These are phyloP conservation scores for Cruciata laevipes DNA, from an alignment of 257 asterid species.

Conservation along the genomic window DNA sequence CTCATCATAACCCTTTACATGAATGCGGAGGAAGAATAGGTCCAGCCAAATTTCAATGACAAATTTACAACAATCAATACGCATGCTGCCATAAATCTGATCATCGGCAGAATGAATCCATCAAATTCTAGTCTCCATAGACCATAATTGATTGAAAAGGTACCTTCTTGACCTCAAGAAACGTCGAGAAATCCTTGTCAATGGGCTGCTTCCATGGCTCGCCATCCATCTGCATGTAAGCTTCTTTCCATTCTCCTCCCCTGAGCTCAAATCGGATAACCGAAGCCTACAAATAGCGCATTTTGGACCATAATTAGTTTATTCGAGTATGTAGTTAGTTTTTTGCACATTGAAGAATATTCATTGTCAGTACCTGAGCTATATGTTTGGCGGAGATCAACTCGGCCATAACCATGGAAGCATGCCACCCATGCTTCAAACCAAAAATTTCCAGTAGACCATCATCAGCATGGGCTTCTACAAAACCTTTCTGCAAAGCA, in stretches of 20 bases:
- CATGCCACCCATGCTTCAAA: conserved; percentile 94
- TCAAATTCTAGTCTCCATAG: conserved; percentile 33
- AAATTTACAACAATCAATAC: not conserved
- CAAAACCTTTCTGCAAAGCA: conserved; percentile 62
- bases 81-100: not conserved
- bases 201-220: conserved; percentile 95
- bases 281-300: conserved; percentile 40
- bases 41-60: not conserved
- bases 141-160: conserved; percentile 48
- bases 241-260: conserved; percentile 88
- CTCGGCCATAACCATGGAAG: conserved; percentile 90
- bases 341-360: not conserved
- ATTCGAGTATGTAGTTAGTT: not conserved
- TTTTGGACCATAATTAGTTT: not conserved
- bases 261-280: conserved; percentile 68
- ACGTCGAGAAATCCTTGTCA: conserved; percentile 42
- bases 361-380: conserved; percentile 57
- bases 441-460: conserved; percentile 73
- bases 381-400: conserved; percentile 80
- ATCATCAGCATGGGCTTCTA: conserved; percentile 65
- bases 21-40: not conserved
- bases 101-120: not conserved
- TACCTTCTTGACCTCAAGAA: not conserved
- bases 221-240: conserved; percentile 85
- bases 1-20: not conserved